Evolutionary conservation across 306 rosid genomes (phyloP), one percentile per base, ranked within the genome.

Genomic region (Nissolia schottii): DNA sequence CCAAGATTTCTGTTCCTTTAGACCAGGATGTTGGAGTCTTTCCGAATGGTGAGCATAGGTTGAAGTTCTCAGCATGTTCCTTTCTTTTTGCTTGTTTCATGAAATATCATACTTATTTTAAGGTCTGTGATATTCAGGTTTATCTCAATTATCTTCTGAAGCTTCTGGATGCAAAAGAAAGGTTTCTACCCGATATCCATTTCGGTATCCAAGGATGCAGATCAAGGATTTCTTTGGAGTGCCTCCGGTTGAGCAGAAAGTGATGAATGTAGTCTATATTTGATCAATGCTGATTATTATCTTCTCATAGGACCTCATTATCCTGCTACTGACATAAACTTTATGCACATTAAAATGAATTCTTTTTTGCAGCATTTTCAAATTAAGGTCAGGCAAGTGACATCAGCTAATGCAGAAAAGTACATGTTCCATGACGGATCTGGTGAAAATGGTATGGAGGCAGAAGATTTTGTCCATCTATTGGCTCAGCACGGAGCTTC

Each of bases 181-280:
- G 74, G 85, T 93, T 69, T 93, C 87, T 48, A 50, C 79, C 63
- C 82, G 88, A 50, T 93, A 80, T 84, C 98, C 97, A 46, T 79
- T 87, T 64, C 82, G 11, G 7, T 57, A 64, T 38, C 74, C 79
- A 53, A 89, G 96, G 87, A 77, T 85, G 84, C 55, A 77, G 45
- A 56, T 93, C 63, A 85, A 71, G 64, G 90, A 93, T 22, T 93
- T 76, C 81, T 83, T 93, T 35, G 70, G 79, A 69, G 78, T 28
- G 62, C 88, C 83, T 50, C 77, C 76, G 6, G 61, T 76, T 48
- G 64, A 67, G 38, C 75, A 76, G 20, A 82, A 79, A 75, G 71
- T 14, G 90, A 97, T 88, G 71, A 76, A 79, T 79, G 71, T 32
- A 54, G 29, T 63, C 16, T 34, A 11, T 54, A 67, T 75, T 73